Evolutionary conservation across 176 grass and related monocot species (phyloP), one percentile per base, ranked within the genome.

Genomic region (Themeda triandra): DNA sequence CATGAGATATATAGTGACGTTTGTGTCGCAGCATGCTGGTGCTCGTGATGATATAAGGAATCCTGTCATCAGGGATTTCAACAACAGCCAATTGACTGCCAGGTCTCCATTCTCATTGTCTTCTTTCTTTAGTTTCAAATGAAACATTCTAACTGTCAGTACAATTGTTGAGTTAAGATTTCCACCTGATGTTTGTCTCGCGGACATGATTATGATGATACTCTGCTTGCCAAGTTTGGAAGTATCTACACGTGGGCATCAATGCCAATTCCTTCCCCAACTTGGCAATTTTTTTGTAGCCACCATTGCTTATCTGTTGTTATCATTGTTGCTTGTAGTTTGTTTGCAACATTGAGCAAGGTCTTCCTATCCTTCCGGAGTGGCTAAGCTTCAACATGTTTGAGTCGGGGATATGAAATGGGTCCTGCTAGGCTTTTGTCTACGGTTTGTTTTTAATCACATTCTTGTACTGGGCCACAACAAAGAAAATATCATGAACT

Each of bases 1-100:
- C 31, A 71, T 21, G 17, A 25, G 54, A 37, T n/a, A 25, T 44
- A 36, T 41, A 13, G 15, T 87, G 28, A 35, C 5, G 63, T 76
- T 80, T 88, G 49, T 71, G 7, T 82, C 51, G 40, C 80, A 95
- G 92, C 97, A 92, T 87, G 86, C 97, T 69, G 90, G 97, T 86
- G 93, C 97, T 84, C 87, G 88, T 84, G 88, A 99, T 89, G 92
- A 94, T 79, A 86, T 91, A 79, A 90, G 97, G 28, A 80, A 85
- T 66, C 92, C 93, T 40, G 75, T 94, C 42, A 92, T 92, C 63
- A 88, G 86, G 87, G 92, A 99, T 90, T 89, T 94, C 75, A 92
- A 99, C 59, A 96, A 94, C 88, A 96, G 92, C 84, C 91, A 93
- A 63, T 92, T 99, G 79, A 96, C 97, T 88, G 97, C 94, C 46